Conservation (phyloP, 768 basidiomycete genomes). For the Cantharellus anzutake region DNA sequence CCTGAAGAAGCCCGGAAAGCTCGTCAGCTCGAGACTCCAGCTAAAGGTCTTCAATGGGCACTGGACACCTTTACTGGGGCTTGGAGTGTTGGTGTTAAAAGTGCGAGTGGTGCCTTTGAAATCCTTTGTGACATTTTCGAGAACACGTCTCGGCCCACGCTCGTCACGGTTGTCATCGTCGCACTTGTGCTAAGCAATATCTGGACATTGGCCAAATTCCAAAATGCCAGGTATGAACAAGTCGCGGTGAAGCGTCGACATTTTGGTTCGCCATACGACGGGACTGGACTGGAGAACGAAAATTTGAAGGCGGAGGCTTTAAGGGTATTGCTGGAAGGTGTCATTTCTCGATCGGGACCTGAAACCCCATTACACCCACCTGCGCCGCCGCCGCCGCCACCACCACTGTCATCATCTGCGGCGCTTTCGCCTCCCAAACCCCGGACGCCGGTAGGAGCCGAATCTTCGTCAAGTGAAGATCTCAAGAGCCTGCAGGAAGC, state of each 20-base stretch:
- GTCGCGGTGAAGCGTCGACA: background rate
- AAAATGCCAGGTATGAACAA: background rate
- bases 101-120: conserved; percentile 53
- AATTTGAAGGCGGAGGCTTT: background rate
- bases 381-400: background rate
- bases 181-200: conserved; percentile 59
- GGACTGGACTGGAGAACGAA: background rate
- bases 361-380: background rate
- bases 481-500: background rate
- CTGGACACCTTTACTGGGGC: conserved; percentile 74
- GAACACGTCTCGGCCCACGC: conserved; percentile 23
- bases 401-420: background rate
- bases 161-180: conserved; percentile 52
- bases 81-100: conserved; percentile 46
- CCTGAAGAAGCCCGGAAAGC: conserved; percentile 27
- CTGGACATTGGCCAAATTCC: conserved; percentile 32
- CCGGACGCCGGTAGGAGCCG: background rate
- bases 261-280: background rate
- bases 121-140: conserved; percentile 36
- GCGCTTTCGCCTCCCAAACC: background rate
- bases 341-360: background rate
- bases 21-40: conserved; percentile 49
- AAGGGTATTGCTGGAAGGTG: background rate
- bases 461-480: background rate
- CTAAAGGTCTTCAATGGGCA: conserved; percentile 69